Percentiles rank a stretch among this genome's conserved stretches.
phyloP scores from a whole-genome alignment of 768 basidiomycete species.

The Cystobasidium tubakii region DNA sequence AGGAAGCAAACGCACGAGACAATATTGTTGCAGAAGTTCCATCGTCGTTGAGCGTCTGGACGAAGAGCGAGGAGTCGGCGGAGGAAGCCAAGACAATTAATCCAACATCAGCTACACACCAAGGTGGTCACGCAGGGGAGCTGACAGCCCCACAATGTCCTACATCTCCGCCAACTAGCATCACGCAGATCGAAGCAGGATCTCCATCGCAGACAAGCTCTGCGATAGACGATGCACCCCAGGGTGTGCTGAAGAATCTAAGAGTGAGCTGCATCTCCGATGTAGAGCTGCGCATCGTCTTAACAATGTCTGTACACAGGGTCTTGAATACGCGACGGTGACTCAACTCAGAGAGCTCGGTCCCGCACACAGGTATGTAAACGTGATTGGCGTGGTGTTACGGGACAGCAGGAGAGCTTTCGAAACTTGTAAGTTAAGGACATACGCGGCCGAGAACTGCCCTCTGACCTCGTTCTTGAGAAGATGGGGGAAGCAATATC shows the following conservation, averaged over 20 bases:
- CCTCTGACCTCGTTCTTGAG: neutral
- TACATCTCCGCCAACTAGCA: neutral
- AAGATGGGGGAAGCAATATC: neutral
- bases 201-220: neutral
- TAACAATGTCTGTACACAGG: neutral
- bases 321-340: neutral
- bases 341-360: neutral
- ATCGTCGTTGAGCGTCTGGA: neutral
- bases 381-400: neutral
- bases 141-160: neutral
- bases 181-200: neutral
- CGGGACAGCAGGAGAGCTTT: neutral
- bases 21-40: neutral
- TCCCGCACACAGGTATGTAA: neutral
- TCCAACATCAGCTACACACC: neutral
- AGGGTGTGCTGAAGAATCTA: neutral
- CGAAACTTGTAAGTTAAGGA: neutral
- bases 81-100: neutral
- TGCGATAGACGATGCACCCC: neutral
- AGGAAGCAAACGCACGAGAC: neutral
- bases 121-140: neutral
- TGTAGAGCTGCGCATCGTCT: neutral
- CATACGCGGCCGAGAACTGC: neutral
- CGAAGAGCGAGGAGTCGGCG: neutral
- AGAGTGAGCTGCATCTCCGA: neutral